Conservation (phyloP, 345 rosid species). For the Gossypium longicalyx region DNA sequence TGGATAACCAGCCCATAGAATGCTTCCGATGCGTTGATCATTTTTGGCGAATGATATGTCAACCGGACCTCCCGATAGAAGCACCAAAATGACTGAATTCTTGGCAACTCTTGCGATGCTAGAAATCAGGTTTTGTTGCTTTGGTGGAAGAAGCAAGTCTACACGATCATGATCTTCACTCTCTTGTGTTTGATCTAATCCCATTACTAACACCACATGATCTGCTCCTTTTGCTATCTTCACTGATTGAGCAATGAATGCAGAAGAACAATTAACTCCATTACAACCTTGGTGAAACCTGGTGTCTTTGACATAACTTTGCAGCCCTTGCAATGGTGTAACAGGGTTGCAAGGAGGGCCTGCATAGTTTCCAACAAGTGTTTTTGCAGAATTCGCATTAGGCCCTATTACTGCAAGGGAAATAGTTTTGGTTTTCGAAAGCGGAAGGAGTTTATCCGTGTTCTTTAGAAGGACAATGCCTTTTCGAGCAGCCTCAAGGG, state of each 20-base stretch:
- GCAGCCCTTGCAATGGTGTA: constrained; percentile 54
- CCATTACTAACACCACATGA: constrained; percentile 73
- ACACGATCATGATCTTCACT: constrained; percentile 65
- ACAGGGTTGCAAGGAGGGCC: constrained; percentile 65
- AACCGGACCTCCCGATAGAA: constrained; percentile 75
- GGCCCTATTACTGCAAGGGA: constrained; percentile 84
- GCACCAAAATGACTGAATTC: constrained; percentile 60
- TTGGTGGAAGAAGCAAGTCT: constrained; percentile 62
- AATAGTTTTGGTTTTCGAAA: constrained; percentile 32
- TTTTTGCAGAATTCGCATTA: constrained; percentile 49
- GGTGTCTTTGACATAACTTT: constrained; percentile 41
- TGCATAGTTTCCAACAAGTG: constrained; percentile 75
- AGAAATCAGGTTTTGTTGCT: constrained; percentile 55
- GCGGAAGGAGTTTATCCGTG: constrained; percentile 48
- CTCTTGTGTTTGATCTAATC: constrained; percentile 81
- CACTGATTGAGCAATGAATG: constrained; percentile 47
- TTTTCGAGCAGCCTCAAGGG: constrained; percentile 73
- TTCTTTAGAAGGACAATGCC: constrained; percentile 90
- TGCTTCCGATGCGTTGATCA: constrained; percentile 55
- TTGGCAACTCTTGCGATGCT: constrained; percentile 58
- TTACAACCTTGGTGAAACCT: constrained; percentile 57
- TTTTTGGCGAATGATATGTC: constrained; percentile 60
- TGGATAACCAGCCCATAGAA: constrained; percentile 94
- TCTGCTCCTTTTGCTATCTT: constrained; percentile 49
- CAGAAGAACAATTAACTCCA: constrained; percentile 50